Evolutionary conservation across 208 protist genomes (phyloP), one percentile per base, ranked within the genome.

Genomic region (Polymyxa betae): DNA sequence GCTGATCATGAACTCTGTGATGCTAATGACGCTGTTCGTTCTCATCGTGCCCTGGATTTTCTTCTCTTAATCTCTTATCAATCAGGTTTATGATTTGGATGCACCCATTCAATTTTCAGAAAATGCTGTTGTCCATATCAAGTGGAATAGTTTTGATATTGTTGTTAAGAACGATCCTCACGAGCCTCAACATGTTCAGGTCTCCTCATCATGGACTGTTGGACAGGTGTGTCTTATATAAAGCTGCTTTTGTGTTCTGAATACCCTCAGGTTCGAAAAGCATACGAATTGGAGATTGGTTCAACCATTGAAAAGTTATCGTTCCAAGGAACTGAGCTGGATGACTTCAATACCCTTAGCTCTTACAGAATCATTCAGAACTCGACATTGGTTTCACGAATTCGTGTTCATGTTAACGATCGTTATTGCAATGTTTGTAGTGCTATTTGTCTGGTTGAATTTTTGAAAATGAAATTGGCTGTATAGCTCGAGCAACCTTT

Each of bases 141-240:
- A 82, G 35, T 82, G 72, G 72, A 82, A 82, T 5, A 82, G 40
- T 45, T 82, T 82, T 43, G 72, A 82, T 43, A 35, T 82, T n/a
- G 40, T 43, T 43, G 40, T 82, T 82, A 43, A 38, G 16, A n/a
- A 82, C 40, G 72, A 82, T 5, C 35, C 72, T 35, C 72, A 82
- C n/a, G 72, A 82, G 16, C n/a, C n/a, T 35, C 72, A 82, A 43
- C 35, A 45, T 82, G 40, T 82, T 43, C 72, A 35, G n/a, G 72
- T 82, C 16, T 82, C 72, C 5, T 35, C 72, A 35, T 82, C 72
- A 5, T 82, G 72, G 72, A 82, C 72, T 20, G 40, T 82, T 20
- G 5, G 35, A 40, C 72, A 43, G n/a, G 72, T 82, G n/a, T 20
- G n/a, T 82, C 72, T 82, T 20, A 38, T 43, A 20, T 16, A 35